These are phyloP conservation scores for Fusarium circinatum DNA, from an alignment of 2,329 filamentous ascomycete genomes.

Conservation along the genomic window DNA sequence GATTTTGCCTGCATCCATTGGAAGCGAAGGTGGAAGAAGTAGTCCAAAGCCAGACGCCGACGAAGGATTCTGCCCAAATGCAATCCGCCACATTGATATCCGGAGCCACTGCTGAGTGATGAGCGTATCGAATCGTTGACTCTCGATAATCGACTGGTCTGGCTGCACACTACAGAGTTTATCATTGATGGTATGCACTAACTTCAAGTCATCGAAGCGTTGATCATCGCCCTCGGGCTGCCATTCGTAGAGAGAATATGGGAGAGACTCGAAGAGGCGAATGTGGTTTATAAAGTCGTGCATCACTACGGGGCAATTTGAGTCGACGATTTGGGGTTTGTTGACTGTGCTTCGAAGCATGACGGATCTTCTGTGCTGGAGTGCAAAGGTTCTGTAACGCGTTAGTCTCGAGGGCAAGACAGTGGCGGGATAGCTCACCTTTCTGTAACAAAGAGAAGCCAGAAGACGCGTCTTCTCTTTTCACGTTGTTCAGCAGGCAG, in stretches of 20 bases:
- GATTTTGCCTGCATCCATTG: slow-evolving; percentile 46
- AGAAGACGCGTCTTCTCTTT: slow-evolving; percentile 46
- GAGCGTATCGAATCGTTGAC: slow-evolving; percentile 48
- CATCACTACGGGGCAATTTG: slow-evolving; percentile 48
- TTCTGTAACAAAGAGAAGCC: slow-evolving; percentile 50
- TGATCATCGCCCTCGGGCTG: slow-evolving; percentile 33
- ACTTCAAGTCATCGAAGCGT: slow-evolving; percentile 34
- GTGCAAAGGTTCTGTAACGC: slow-evolving; percentile 41
- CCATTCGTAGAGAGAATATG: slow-evolving; percentile 47
- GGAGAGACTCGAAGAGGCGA: slow-evolving; percentile 45
- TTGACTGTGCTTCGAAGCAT: slow-evolving; percentile 45
- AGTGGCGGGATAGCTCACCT: slow-evolving; percentile 12
- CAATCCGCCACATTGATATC: slow-evolving; percentile 47
- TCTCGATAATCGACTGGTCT: slow-evolving; percentile 45
- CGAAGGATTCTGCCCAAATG: slow-evolving; percentile 42
- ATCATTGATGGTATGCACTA: slow-evolving; percentile 42
- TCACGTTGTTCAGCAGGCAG: slow-evolving; percentile 40
- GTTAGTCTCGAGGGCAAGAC: not conserved
- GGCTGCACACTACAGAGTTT: slow-evolving; percentile 43
- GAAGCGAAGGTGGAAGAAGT: slow-evolving; percentile 35
- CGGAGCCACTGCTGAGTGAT: slow-evolving; percentile 49
- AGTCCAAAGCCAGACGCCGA: slow-evolving; percentile 29
- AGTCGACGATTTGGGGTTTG: slow-evolving; percentile 47
- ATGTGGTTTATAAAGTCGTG: slow-evolving; percentile 50
- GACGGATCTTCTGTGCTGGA: slow-evolving; percentile 46